Conservation (phyloP, 2,329 filamentous ascomycete species). For the Coleophoma crateriformis region DNA sequence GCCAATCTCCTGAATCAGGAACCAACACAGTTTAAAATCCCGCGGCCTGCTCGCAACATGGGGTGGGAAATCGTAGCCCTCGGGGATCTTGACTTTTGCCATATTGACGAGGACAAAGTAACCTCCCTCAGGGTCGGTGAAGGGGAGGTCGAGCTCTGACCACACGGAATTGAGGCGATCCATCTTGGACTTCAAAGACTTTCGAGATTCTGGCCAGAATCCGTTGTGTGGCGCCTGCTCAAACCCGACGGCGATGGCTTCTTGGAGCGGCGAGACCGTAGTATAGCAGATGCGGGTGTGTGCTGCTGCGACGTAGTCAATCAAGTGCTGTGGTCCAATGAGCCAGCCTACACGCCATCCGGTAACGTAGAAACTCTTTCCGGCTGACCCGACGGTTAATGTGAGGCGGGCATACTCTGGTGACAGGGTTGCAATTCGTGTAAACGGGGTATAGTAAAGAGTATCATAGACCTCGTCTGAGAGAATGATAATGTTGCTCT, state of each 20-base stretch:
- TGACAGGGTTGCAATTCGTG: conserved; percentile 41
- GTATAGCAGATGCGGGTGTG: conserved; percentile 48
- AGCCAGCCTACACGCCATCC: conserved; percentile 48
- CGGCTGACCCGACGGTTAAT: conserved; percentile 44
- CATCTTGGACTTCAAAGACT: conserved; percentile 33
- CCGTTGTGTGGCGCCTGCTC: conserved; percentile 43
- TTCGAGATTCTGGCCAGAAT: conserved; percentile 45
- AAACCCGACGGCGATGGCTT: conserved; percentile 4
- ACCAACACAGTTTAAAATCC: conserved; percentile 91
- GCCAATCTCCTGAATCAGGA: conserved; percentile 90
- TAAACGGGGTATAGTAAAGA: conserved; percentile 44
- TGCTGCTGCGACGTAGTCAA: conserved; percentile 45
- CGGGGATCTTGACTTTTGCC: conserved; percentile 72
- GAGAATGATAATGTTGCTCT: conserved; percentile 6
- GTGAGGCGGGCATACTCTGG: conserved; percentile 41
- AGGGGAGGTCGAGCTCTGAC: conserved; percentile 12
- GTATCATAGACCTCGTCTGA: conserved; percentile 44
- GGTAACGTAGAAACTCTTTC: conserved; percentile 47
- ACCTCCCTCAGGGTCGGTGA: conserved; percentile 57
- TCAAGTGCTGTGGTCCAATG: conserved; percentile 44
- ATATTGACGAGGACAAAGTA: conserved; percentile 95
- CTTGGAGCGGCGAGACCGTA: conserved; percentile 42
- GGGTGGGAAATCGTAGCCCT: conserved; percentile 75
- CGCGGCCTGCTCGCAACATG: conserved; percentile 78
- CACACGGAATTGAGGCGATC: conserved; percentile 9